Base-by-base conservation (phyloP, 2,329 filamentous ascomycete species). In the Sporothrix protearum region DNA sequence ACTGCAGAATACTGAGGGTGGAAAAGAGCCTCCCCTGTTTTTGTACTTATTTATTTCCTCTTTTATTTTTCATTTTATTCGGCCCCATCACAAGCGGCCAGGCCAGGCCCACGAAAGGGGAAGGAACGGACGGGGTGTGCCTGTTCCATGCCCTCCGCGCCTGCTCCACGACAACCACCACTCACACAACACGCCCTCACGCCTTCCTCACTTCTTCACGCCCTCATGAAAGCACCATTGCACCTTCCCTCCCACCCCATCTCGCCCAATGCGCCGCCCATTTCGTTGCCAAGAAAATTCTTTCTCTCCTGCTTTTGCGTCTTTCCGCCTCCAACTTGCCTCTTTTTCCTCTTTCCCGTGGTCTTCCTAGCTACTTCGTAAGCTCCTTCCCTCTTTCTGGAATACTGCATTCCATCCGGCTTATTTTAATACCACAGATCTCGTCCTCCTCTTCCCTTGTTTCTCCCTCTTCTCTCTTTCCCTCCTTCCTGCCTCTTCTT, bases 61-160 rank as follows among this genome's bases (percentile, higher is more conserved):
- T 47, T 64, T 69, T 68, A 68, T 61, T 69, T 30, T 30, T 70
- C 68, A 70, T 63, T 61, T 70, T 51, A 61, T 70, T 69, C 36
- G 33, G 49, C 67, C 67, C 67, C 67, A 69, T 69, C 36, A 47
- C 67, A 57, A 30, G 67, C 25, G 51, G 51, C 51, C 55, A 33
- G 36, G 28, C 36, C 30, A 49, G 68, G 68, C 39, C 68, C 53
- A 49, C 64, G 45, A 67, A 67, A 67, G 45, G 61, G 63, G 63
- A 67, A 66, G 42, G 63, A 49, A 49, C 39, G 63, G 63, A 66
- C 42, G 25, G 42, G 28, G 63, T 51, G 59, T 39, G 42, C 16
- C 14, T 67, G 64, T 8, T 19, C 64, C 45, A 64, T 64, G 30
- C 30, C 55, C 36, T 64, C 59, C 59, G 57, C 33, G 36, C 49